These are phyloP conservation scores for Penicillium cosmopolitanum DNA, from an alignment of 495 filamentous ascomycete genomes.

Conservation along the genomic window DNA sequence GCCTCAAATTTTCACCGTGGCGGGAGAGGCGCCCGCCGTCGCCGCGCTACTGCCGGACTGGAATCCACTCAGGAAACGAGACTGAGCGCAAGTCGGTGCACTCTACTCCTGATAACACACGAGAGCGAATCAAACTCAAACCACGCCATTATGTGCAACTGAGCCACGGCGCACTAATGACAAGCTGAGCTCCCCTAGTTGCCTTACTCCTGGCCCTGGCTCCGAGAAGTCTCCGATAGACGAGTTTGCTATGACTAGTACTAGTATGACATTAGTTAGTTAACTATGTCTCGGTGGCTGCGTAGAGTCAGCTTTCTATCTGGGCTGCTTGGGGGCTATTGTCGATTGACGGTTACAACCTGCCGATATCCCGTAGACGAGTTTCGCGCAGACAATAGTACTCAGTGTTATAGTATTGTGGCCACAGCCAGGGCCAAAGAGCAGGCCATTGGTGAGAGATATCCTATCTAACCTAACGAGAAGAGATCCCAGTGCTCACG, in stretches of 20 bases:
- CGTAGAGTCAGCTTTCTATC: too few species aligned
- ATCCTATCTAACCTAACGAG: not conserved
- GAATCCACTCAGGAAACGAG: constrained; percentile 11
- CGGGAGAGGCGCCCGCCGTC: constrained; percentile 32
- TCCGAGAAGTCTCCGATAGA: constrained; percentile 6
- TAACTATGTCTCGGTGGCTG: not conserved
- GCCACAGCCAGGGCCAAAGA: too few species aligned
- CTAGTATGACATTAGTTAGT: not conserved
- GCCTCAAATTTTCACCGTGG: constrained; percentile 14
- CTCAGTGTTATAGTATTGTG: not conserved
- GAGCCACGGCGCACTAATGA: constrained; percentile 14
- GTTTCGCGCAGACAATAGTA: not conserved
- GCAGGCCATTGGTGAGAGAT: too few species aligned
- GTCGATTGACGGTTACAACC: too few species aligned
- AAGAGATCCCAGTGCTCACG: not conserved
- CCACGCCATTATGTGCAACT: constrained; percentile 7
- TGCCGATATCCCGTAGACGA: too few species aligned
- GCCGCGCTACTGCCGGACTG: constrained; percentile 19
- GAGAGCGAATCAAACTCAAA: constrained; percentile 12
- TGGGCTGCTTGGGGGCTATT: too few species aligned
- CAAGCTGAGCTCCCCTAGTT: constrained; percentile 1
- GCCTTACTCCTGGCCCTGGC: not conserved
- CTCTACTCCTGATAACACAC: constrained; percentile 14
- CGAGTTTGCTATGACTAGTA: not conserved
- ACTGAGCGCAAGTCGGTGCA: constrained; percentile 2